phyloP scores from a whole-genome alignment of 2,329 filamentous ascomycete species.

The Phialophora expanda region DNA sequence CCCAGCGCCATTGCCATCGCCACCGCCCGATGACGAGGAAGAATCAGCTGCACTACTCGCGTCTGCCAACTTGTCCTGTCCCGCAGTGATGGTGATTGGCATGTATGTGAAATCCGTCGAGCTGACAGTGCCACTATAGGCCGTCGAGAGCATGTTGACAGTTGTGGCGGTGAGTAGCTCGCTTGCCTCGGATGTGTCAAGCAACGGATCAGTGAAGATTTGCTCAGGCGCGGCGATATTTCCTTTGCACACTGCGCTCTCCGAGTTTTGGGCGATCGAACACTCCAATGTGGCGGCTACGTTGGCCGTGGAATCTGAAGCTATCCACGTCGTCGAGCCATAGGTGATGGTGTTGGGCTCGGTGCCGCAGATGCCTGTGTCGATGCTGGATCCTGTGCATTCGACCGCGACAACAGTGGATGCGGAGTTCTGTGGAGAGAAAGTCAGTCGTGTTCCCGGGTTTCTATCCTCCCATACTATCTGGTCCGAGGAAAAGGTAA shows the following conservation, averaged over 20 bases:
- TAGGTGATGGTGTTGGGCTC: slow-evolving; percentile 8
- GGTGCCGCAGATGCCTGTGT: slow-evolving; percentile 8
- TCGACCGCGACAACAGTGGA: slow-evolving; percentile 11
- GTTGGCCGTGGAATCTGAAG: slow-evolving; percentile 1
- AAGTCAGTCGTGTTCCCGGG: neutral
- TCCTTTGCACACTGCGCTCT: slow-evolving; percentile 5
- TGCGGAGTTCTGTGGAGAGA: slow-evolving; percentile 2
- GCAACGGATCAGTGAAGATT: slow-evolving; percentile 12
- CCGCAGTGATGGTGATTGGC: slow-evolving; percentile 15
- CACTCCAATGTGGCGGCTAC: neutral
- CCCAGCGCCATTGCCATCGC: neutral
- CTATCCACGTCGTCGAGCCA: slow-evolving; percentile 8
- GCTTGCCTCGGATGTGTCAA: slow-evolving; percentile 3
- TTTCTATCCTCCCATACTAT: neutral
- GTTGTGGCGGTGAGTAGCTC: slow-evolving; percentile 9
- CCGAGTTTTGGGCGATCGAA: slow-evolving; percentile 8
- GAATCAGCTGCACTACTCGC: slow-evolving; percentile 2
- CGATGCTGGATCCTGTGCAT: slow-evolving; percentile 6
- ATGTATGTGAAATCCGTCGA: slow-evolving; percentile 11
- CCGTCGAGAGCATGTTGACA: neutral
- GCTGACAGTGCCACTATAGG: slow-evolving; percentile 2
- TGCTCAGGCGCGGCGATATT: neutral
- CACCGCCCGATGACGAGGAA: neutral
- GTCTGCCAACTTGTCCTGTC: slow-evolving; percentile 8
- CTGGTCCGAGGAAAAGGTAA: neutral